Evolutionary conservation across 2,329 filamentous ascomycete species (phyloP).

Genomic region (Colletotrichum sp.): DNA sequence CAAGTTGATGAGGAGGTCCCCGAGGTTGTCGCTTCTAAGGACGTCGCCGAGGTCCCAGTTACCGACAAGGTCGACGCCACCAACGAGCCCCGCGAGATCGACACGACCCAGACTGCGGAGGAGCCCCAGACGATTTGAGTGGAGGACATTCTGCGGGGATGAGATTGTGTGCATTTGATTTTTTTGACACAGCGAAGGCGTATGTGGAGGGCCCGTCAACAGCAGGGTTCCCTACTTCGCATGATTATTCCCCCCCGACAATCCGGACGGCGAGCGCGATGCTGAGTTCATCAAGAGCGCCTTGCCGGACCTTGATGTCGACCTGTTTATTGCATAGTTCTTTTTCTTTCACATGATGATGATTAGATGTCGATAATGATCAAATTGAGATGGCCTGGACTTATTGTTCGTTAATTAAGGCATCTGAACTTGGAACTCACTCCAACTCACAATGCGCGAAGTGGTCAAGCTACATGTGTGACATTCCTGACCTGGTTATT

Average conservation of each 20-base stretch:
- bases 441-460: background rate
- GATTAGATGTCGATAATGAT: slow-evolving; percentile 1
- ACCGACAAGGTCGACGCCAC: background rate
- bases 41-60: background rate
- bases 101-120: background rate
- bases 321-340: background rate
- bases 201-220: background rate
- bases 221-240: background rate
- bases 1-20: background rate
- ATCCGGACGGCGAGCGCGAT: background rate
- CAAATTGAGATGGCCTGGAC: background rate
- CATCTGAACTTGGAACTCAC: background rate
- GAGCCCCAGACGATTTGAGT: background rate
- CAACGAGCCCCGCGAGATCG: background rate
- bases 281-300: background rate
- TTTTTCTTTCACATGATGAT: background rate
- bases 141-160: background rate
- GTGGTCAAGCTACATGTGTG: background rate
- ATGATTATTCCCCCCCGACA: background rate
- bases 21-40: background rate
- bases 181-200: background rate
- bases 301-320: background rate
- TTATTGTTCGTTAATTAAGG: background rate
- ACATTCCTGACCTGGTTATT: background rate
- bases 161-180: background rate